Evolutionary conservation across 495 filamentous ascomycete species (phyloP), one percentile per base, ranked within the genome.

Genomic region (Aspergillus nidulans): DNA sequence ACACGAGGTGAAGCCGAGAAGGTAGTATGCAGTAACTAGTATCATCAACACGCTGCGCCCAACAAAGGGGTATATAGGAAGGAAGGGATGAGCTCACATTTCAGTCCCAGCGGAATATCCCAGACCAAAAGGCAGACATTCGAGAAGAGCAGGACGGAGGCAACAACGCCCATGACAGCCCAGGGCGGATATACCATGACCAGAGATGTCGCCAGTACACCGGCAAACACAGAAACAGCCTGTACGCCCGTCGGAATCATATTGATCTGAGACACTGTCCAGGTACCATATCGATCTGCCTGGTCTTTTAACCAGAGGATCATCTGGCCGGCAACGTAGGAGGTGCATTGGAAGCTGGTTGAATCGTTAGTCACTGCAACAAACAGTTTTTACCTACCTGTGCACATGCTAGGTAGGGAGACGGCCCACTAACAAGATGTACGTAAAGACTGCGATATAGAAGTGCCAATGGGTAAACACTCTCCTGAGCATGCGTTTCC

Each of bases 231-330:
- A 10, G 57, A 55, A 1, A 63, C 57, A 6, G 49, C 57, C 24
- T 63, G 58, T 5, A 60, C 57, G 38, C 61, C 61, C 10, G 61
- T 63, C 20, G 61, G 61, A 40, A 59, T 60, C 46, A 54, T 53
- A 19, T 63, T 63, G 42, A 63, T 60, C 46, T 63, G 26, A 18
- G 51, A 53, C 25, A 63, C 34, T 3, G 61, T 57, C 47, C 54
- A 60, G 44, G 58, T 60, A 5, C 52, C 52, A 26, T 60, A 30
- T 21, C 19, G 24, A 42, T 53, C 41, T 4, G 51, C 46, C 4
- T 53, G 50, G 21, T 59, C 40, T 47, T 63, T 63, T 24, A 63
- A 55, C 61, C 61, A 63, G 23, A 63, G 57, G 41, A 58, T 52
- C 58, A 60, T 60, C 32, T 60, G 58, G 10, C 58, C 58, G 28